A percentile compares a stretch with the other conserved stretches of the same genome.
Evolutionary conservation across 1,284 basidiomycete species (phyloP).

Genomic region (Apiotrichum veenhuisii): DNA sequence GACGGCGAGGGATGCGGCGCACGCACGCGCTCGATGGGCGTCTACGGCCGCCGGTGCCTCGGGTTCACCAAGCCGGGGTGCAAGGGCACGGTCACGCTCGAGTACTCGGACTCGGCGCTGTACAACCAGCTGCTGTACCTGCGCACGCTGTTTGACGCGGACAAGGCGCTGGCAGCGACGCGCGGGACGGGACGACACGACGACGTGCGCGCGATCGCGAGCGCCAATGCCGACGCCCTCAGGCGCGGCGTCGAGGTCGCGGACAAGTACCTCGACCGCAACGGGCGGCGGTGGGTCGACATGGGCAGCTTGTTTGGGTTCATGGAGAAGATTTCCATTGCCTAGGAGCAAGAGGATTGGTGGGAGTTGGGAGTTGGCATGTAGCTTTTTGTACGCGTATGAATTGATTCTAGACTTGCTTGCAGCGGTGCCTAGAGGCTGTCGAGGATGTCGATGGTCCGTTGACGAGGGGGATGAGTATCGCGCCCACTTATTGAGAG

Average conservation of each 20-base stretch:
- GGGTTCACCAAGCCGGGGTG: conserved; percentile 57
- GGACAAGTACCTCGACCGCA: conserved; percentile 73
- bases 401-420: neutral
- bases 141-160: conserved; percentile 67
- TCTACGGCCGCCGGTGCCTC: conserved; percentile 80
- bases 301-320: conserved; percentile 71
- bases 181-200: conserved; percentile 59
- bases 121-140: conserved; percentile 87
- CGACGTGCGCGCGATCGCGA: conserved; percentile 56
- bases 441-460: too few relatives aligned
- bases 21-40: conserved; percentile 79
- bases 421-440: too few relatives aligned
- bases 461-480: too few relatives aligned
- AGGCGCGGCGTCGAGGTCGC: conserved; percentile 58
- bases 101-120: conserved; percentile 78
- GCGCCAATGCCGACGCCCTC: conserved; percentile 55
- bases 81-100: conserved; percentile 64
- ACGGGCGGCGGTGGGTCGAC: conserved; percentile 81
- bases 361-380: neutral
- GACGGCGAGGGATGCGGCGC: conserved; percentile 73
- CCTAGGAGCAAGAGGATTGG: neutral
- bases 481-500: too few relatives aligned
- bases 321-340: conserved; percentile 54
- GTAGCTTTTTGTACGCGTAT: neutral
- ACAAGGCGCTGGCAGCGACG: conserved; percentile 60